These are phyloP conservation scores for Lactarius vividus DNA, from an alignment of 768 basidiomycete genomes.

Conservation along the genomic window DNA sequence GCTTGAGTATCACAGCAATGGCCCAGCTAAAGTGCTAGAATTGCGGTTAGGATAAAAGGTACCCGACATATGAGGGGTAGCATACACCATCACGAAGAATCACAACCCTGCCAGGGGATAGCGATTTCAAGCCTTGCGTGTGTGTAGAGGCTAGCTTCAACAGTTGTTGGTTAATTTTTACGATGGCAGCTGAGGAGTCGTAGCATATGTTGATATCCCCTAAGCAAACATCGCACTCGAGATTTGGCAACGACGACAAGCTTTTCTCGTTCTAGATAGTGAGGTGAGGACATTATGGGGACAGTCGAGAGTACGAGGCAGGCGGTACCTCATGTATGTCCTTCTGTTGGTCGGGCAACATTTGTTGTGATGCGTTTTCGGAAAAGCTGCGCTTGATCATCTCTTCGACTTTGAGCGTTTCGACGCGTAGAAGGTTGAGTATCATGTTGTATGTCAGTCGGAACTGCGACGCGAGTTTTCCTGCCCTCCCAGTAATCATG, in stretches of 20 bases:
- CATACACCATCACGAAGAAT: conserved; percentile 79
- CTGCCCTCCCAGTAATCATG: conserved; percentile 95
- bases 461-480: conserved; percentile 93
- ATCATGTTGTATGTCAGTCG: conserved; percentile 99
- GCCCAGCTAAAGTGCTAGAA: conserved; percentile 74
- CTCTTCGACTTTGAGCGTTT: conserved; percentile 94
- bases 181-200: conserved; percentile 61
- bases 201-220: conserved; percentile 76
- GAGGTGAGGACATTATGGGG: conserved; percentile 20
- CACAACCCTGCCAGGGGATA: conserved; percentile 76
- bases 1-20: conserved; percentile 68
- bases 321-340: conserved; percentile 69
- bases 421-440: conserved; percentile 90
- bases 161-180: conserved; percentile 59
- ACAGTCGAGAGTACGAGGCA: conserved; percentile 27
- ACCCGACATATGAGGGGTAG: conserved; percentile 9
- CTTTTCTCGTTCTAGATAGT: conserved; percentile 62
- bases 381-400: conserved; percentile 99
- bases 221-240: conserved; percentile 67
- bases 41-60: conserved; percentile 8
- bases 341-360: conserved; percentile 91
- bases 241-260: conserved; percentile 57
- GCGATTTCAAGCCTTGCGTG: conserved; percentile 62
- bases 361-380: conserved; percentile 90
- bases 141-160: conserved; percentile 57